These are phyloP conservation scores for Mortierella sp. DNA, from an alignment of 371 early-diverging fungal genomes.

Conservation along the genomic window DNA sequence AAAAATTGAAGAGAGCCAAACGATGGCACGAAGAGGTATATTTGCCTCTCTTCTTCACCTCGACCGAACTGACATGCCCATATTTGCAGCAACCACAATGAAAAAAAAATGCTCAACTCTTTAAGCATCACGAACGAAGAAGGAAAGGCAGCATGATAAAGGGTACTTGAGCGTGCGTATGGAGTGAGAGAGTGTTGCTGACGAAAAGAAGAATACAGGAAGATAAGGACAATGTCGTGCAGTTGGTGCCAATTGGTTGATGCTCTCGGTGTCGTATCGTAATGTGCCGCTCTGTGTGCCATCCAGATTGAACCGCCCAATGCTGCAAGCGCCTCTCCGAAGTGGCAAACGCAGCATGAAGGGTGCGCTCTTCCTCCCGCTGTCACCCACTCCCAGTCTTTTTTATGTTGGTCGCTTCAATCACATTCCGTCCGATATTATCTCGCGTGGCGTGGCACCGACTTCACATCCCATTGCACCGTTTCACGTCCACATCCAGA, in stretches of 20 bases:
- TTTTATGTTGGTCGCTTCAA: neutral
- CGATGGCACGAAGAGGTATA: constrained; percentile 1
- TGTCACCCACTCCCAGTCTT: neutral
- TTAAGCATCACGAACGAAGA: constrained; percentile 5
- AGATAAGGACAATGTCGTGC: neutral
- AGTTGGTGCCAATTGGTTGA: neutral
- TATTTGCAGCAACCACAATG: neutral
- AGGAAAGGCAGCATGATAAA: neutral
- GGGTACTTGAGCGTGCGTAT: neutral
- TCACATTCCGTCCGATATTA: neutral
- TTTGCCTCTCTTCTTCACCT: constrained; percentile 2
- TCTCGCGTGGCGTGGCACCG: constrained; percentile 13
- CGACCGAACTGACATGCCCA: constrained; percentile 6
- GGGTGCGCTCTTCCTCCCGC: neutral
- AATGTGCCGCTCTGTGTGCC: neutral
- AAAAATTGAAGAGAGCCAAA: constrained; percentile 11
- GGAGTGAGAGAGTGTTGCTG: neutral
- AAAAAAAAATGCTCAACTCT: constrained; percentile 12
- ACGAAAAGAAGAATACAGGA: neutral
- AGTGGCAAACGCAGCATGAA: neutral
- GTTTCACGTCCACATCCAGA: neutral
- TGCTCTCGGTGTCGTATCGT: neutral
- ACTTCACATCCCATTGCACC: neutral
- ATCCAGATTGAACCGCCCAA: neutral
- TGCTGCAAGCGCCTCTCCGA: neutral